Evolutionary conservation across 495 filamentous ascomycete genomes (phyloP), one percentile per base, ranked within the genome.

Genomic region (Aspergillus cristatus): DNA sequence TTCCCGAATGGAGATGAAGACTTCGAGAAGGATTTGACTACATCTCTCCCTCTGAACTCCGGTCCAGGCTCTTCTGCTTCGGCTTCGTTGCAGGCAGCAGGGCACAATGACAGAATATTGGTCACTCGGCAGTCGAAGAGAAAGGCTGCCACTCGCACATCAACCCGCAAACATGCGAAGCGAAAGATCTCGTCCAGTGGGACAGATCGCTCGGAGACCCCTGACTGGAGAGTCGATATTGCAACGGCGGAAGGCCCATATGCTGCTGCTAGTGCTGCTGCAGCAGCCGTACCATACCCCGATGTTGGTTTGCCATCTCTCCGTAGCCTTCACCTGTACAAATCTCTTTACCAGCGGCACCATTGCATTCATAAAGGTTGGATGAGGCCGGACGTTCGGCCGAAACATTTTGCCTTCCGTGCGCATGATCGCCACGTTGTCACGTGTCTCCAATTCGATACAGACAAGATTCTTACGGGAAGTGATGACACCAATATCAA

Each of bases 401-500:
- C 93, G n/a, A 77, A 80, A 41, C 91, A 99, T 51, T 82, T 97
- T 20, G 93, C 93, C 10, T 97, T 99, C 62, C 79, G 86, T 3
- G 91, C 93, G 4, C 91, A 99, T 50, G 86, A 90, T 38, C 78
- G 88, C 3, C 89, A 97, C 62, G 91, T 99, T 32, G 93, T 99
- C 14, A 99, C 91, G 6, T 99, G 91, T 48, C 71, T 99, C 36
- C 89, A 97, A 49, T 97, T 99, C 47, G 91, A 99, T 48, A 82
- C 84, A 18, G 91, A 97, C 63, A 97, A 97, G 61, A 94, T 99
- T 39, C 68, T 99, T 41, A 99, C 93, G 8, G 91, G 91, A 18
- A 96, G 89, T 48, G 91, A 99, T 60, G 91, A 99, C 55, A 94
- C 88, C 7, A 82, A 94, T 42, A 99, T 99, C 55, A 87, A 97